A percentile compares a stretch with the other conserved stretches of the same genome.
Conservation (phyloP, 2,329 filamentous ascomycete species). For the Exophiala oligosperma region DNA sequence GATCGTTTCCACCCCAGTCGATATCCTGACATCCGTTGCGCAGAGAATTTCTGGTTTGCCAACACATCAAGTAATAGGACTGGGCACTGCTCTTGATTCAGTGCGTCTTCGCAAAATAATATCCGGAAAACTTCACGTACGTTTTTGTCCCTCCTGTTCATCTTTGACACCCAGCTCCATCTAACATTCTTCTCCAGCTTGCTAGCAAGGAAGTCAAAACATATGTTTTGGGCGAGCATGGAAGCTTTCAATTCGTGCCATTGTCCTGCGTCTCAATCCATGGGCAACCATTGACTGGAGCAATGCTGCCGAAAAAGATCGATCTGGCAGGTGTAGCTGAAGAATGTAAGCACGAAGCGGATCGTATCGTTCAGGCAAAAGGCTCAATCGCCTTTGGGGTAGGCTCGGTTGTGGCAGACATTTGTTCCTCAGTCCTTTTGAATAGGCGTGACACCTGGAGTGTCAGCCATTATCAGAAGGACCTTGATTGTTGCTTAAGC, state of each 20-base stretch:
- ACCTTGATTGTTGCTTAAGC: slow-evolving; percentile 50
- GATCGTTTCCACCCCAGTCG: slow-evolving; percentile 57
- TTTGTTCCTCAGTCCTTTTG: slow-evolving; percentile 52
- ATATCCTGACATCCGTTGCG: slow-evolving; percentile 54
- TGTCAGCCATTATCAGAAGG: slow-evolving; percentile 50
- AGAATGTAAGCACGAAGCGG: slow-evolving; percentile 47
- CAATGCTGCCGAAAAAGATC: slow-evolving; percentile 4
- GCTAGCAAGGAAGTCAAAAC: slow-evolving; percentile 36
- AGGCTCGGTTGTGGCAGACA: slow-evolving; percentile 46
- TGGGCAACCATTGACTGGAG: slow-evolving; percentile 38
- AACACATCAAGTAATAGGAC: slow-evolving; percentile 50
- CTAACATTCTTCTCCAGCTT: slow-evolving; percentile 20
- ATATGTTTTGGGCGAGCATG: slow-evolving; percentile 52
- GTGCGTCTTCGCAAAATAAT: slow-evolving; percentile 39
- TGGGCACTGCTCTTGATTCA: slow-evolving; percentile 55
- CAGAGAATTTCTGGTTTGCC: slow-evolving; percentile 50
- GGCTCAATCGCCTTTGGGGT: slow-evolving; percentile 53
- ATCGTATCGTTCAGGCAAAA: slow-evolving; percentile 50
- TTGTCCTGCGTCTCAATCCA: slow-evolving; percentile 47
- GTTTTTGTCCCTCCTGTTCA: background rate
- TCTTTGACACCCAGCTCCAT: background rate
- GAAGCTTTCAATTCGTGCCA: slow-evolving; percentile 47
- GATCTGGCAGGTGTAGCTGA: slow-evolving; percentile 39
- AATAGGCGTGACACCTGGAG: slow-evolving; percentile 49
- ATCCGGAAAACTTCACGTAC: slow-evolving; percentile 1